These are phyloP conservation scores for Phylloboletellus chloephorus DNA, from an alignment of 1,284 basidiomycete species.

Conservation along the genomic window DNA sequence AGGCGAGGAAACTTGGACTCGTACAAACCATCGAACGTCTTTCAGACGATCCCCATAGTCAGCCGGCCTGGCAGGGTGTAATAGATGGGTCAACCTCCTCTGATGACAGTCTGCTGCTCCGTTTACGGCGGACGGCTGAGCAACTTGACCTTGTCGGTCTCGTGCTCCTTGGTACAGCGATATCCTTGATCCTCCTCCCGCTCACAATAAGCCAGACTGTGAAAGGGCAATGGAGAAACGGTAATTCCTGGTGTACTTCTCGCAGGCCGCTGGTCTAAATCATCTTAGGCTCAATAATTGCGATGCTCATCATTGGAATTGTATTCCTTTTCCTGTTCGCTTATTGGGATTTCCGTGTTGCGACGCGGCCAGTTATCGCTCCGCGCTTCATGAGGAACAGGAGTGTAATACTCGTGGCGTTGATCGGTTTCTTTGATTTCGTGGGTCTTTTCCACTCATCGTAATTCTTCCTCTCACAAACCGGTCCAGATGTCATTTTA, in stretches of 20 bases:
- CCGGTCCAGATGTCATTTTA: conserved; percentile 56
- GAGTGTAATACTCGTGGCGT: conserved; percentile 53
- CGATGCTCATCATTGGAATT: conserved; percentile 49
- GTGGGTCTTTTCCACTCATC: conserved; percentile 32
- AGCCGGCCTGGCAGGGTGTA: background rate
- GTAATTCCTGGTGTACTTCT: conserved; percentile 26
- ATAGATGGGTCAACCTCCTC: background rate
- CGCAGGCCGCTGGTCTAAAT: conserved; percentile 4
- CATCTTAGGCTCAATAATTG: conserved; percentile 46
- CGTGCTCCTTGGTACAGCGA: conserved; percentile 55
- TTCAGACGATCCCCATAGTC: background rate
- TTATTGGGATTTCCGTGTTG: conserved; percentile 47
- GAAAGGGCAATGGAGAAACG: conserved; percentile 40
- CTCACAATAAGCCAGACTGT: conserved; percentile 51
- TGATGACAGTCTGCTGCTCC: conserved; percentile 4
- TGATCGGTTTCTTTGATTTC: conserved; percentile 71
- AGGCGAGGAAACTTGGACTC: conserved; percentile 50
- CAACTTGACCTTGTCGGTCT: conserved; percentile 66
- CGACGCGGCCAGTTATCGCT: conserved; percentile 49
- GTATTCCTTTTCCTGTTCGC: conserved; percentile 41
- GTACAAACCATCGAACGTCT: conserved; percentile 19
- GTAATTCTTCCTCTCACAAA: background rate
- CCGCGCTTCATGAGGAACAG: conserved; percentile 53
- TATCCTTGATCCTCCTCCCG: conserved; percentile 63
- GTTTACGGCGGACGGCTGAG: conserved; percentile 31